phyloP scores from a whole-genome alignment of 2,329 filamentous ascomycete genomes.

The Fusarium sp. region DNA sequence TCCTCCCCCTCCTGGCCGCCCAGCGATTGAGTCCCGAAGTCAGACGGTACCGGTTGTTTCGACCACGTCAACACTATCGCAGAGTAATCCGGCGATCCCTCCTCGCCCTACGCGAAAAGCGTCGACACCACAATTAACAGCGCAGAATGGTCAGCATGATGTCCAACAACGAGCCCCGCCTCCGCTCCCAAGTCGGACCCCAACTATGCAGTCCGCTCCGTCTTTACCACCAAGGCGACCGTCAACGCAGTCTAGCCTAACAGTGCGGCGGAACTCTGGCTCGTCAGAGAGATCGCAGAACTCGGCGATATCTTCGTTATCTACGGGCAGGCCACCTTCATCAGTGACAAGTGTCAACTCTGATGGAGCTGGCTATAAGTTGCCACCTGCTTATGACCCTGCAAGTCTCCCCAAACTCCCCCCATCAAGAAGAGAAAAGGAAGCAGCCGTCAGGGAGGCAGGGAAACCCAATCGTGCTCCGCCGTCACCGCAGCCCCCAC shows the following conservation, averaged over 20 bases:
- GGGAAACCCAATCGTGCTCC: slow-evolving; percentile 27
- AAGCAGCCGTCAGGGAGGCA: slow-evolving; percentile 50
- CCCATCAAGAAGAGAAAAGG: slow-evolving; percentile 63
- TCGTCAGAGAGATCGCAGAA: slow-evolving; percentile 67
- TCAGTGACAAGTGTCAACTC: slow-evolving; percentile 62
- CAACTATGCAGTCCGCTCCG: slow-evolving; percentile 53
- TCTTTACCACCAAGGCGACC: slow-evolving; percentile 62
- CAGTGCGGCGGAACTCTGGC: slow-evolving; percentile 63
- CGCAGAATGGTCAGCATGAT: slow-evolving; percentile 21
- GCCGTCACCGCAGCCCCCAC: slow-evolving; percentile 26
- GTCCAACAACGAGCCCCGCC: slow-evolving; percentile 46
- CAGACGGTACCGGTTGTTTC: slow-evolving; percentile 52
- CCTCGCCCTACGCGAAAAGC: slow-evolving; percentile 34
- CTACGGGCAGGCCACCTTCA: slow-evolving; percentile 56
- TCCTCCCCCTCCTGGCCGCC: slow-evolving; percentile 55
- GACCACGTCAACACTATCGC: slow-evolving; percentile 39
- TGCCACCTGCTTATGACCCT: slow-evolving; percentile 67
- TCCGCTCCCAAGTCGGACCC: slow-evolving; percentile 49
- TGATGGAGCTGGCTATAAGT: slow-evolving; percentile 55
- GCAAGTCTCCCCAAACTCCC: slow-evolving; percentile 68
- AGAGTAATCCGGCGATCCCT: slow-evolving; percentile 32
- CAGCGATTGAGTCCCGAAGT: slow-evolving; percentile 50
- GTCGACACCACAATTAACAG: slow-evolving; percentile 11
- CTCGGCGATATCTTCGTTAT: slow-evolving; percentile 65
- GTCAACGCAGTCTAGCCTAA: slow-evolving; percentile 55